Evolutionary conservation across 345 rosid species (phyloP).

Genomic region (Gossypium mustelinum): DNA sequence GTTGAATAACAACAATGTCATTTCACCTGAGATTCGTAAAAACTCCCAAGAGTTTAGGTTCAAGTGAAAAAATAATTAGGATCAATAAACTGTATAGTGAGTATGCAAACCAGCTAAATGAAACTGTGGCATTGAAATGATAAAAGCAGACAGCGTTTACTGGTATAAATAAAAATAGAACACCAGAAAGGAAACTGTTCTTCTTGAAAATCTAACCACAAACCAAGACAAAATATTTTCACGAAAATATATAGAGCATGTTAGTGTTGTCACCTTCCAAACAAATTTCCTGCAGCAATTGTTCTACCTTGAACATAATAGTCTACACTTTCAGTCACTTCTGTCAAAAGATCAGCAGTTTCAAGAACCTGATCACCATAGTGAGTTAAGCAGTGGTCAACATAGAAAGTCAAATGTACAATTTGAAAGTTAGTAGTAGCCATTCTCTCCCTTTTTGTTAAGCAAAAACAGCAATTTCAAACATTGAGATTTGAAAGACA

Average conservation of each 20-base stretch:
- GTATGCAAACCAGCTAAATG: neutral
- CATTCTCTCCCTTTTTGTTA: neutral
- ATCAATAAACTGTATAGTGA: neutral
- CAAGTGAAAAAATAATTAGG: neutral
- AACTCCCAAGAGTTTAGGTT: neutral
- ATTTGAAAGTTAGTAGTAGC: neutral
- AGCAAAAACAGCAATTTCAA: neutral
- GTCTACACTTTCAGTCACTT: slow-evolving; percentile 98
- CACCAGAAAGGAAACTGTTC: neutral
- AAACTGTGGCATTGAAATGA: neutral
- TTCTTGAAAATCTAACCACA: slow-evolving; percentile 12
- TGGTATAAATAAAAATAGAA: neutral
- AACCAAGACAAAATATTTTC: slow-evolving; percentile 6
- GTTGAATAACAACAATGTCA: neutral
- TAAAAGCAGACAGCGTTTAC: neutral
- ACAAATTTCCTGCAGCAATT: slow-evolving; percentile 89
- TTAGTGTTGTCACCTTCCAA: slow-evolving; percentile 64
- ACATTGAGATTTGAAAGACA: neutral
- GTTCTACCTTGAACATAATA: slow-evolving; percentile 98
- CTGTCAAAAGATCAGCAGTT: slow-evolving; percentile 91
- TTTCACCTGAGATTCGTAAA: neutral
- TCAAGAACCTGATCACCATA: slow-evolving; percentile 68
- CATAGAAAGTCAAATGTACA: neutral
- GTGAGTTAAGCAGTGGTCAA: slow-evolving; percentile 1
- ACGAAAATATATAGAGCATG: slow-evolving; percentile 12